Conservation (phyloP, 345 rosid genomes). For the Eucalyptus sp. region DNA sequence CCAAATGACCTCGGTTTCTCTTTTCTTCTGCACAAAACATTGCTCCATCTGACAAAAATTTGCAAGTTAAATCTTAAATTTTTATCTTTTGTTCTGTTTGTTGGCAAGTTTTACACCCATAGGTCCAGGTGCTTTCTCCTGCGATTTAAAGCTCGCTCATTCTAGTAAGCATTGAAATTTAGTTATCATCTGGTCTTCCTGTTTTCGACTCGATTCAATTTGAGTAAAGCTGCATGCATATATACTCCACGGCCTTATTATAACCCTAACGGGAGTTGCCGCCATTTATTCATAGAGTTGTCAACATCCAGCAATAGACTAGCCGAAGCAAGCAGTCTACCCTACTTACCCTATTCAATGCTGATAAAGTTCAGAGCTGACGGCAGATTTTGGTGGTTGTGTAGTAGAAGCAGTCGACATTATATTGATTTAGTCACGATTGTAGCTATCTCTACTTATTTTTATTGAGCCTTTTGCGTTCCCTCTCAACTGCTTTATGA, state of each 20-base stretch:
- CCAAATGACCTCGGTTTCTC: not conserved
- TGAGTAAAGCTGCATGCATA: not conserved
- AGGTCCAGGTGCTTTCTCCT: not conserved
- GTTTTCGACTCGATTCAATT: not conserved
- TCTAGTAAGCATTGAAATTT: not conserved
- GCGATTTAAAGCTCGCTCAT: not conserved
- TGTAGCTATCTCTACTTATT: not conserved
- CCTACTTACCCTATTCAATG: not conserved
- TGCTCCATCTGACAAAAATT: accelerated
- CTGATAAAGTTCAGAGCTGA: not conserved
- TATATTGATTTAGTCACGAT: not conserved
- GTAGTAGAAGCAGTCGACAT: not conserved
- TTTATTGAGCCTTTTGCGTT: not conserved
- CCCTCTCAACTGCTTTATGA: not conserved
- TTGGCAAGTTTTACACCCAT: not conserved
- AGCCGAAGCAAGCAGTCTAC: not conserved
- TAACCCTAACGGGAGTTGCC: not conserved
- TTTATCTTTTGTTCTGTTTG: not conserved
- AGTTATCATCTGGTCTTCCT: not conserved
- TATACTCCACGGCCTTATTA: not conserved
- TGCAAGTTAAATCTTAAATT: not conserved
- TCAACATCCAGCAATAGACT: not conserved
- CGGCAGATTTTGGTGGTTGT: not conserved
- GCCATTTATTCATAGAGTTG: not conserved
- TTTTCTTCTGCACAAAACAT: not conserved